Percentiles rank a stretch among this genome's conserved stretches.
Conservation (phyloP, 345 rosid species). For the Moringa oleifera region DNA sequence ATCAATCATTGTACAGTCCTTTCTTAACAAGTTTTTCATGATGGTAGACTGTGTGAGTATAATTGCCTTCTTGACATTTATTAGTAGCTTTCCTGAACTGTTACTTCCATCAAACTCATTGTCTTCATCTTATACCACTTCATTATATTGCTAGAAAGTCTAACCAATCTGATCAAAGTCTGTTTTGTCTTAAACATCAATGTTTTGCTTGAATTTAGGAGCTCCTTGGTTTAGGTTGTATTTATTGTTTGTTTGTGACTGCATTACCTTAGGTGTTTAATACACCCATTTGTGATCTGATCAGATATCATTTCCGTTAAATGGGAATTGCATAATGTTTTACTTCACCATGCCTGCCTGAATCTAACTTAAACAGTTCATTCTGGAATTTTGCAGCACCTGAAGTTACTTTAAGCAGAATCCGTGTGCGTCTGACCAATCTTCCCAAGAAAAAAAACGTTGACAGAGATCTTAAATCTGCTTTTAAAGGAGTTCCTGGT, state of each 20-base stretch:
- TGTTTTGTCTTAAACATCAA: too few species aligned
- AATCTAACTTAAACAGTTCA: constrained; percentile 17
- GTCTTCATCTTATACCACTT: too few species aligned
- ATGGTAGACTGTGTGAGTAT: too few species aligned
- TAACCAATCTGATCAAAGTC: too few species aligned
- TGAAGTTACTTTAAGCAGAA: constrained; percentile 39
- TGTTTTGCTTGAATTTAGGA: not conserved
- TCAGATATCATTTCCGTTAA: too few species aligned
- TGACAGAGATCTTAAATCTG: constrained; percentile 67
- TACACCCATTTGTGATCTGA: not conserved
- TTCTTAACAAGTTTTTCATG: too few species aligned
- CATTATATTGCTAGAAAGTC: too few species aligned
- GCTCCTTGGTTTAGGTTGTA: not conserved
- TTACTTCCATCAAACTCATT: too few species aligned
- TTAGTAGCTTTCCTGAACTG: too few species aligned
- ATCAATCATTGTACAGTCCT: too few species aligned
- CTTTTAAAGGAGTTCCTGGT: constrained; percentile 63
- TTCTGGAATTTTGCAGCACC: constrained; percentile 26
- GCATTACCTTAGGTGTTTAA: not conserved
- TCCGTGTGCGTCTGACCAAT: constrained; percentile 53
- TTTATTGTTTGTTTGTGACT: not conserved
- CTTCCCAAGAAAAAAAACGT: constrained; percentile 94
- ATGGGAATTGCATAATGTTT: not conserved
- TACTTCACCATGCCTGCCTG: not conserved
- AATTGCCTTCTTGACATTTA: too few species aligned